Evolutionary conservation across 2,329 filamentous ascomycete genomes (phyloP).

Genomic region (Aspergillus fumigatiaffinis): DNA sequence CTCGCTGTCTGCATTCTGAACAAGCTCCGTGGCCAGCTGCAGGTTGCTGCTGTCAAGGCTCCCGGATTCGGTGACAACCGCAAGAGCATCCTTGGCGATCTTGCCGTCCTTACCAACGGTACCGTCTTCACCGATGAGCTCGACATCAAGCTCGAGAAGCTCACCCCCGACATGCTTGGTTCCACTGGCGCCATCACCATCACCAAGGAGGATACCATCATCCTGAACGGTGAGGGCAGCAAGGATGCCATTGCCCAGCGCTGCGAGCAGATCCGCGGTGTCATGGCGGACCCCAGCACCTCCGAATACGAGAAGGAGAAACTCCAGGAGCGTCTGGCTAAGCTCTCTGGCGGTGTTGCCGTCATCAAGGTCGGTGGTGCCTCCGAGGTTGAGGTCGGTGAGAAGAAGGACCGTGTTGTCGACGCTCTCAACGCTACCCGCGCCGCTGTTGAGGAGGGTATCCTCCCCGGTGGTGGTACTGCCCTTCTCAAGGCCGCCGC

Average conservation of each 20-base stretch:
- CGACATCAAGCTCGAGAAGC: conserved; percentile 98
- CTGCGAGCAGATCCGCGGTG: conserved; percentile 98
- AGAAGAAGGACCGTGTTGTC: conserved; percentile 99
- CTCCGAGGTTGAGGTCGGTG: conserved; percentile 96
- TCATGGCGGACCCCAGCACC: conserved; percentile 88
- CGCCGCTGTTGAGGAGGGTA: conserved; percentile 97
- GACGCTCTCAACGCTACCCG: conserved; percentile 97
- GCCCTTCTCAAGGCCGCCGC: conserved; percentile 94
- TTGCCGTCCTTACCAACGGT: conserved; percentile 92
- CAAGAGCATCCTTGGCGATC: conserved; percentile 97
- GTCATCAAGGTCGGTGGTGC: conserved; percentile 99
- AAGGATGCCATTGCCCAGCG: conserved; percentile 92
- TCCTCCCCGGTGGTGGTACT: conserved; percentile 96
- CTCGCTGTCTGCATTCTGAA: conserved; percentile 98
- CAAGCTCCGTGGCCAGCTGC: conserved; percentile 99
- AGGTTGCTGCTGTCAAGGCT: conserved; percentile 97
- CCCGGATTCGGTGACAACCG: conserved; percentile 99
- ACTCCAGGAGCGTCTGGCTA: conserved; percentile 98
- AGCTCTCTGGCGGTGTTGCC: conserved; percentile 97
- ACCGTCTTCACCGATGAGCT: conserved; percentile 98
- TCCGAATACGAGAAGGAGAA: conserved; percentile 99
- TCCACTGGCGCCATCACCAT: conserved; percentile 98
- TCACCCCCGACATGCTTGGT: conserved; percentile 90
- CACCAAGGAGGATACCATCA: conserved; percentile 99
- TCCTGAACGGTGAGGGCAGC: conserved; percentile 93